A percentile compares a stretch with the other conserved stretches of the same genome.
Conservation (phyloP, 1,284 basidiomycete species). For the Boletus hoseneyae region DNA sequence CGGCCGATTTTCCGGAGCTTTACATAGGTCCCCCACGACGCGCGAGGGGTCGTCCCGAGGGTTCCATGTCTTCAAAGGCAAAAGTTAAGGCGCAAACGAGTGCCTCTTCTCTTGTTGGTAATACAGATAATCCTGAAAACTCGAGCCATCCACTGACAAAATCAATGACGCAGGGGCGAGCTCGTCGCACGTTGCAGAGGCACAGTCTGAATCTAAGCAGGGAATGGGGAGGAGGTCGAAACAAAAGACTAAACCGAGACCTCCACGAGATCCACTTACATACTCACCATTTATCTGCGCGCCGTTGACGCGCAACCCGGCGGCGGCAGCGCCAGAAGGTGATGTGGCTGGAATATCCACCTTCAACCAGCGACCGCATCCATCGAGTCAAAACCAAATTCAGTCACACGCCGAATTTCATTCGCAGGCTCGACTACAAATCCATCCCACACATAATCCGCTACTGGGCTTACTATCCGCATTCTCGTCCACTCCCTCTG, state of each 20-base stretch:
- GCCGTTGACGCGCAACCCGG: conserved; percentile 19
- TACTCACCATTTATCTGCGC: conserved; percentile 27
- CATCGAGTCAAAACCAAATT: conserved; percentile 1
- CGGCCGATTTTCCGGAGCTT: conserved; percentile 32
- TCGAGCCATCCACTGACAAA: conserved; percentile 2
- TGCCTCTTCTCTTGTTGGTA: conserved; percentile 14
- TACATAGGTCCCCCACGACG: conserved; percentile 34
- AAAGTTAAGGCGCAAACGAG: conserved; percentile 1
- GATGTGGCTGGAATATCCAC: conserved; percentile 8
- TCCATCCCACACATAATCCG: neutral
- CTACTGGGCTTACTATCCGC: conserved; percentile 19
- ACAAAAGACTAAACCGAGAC: conserved; percentile 16
- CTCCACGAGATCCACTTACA: conserved; percentile 11
- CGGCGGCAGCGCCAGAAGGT: neutral
- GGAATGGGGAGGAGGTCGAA: conserved; percentile 5
- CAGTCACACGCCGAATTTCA: conserved; percentile 4
- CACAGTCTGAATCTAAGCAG: conserved; percentile 1
- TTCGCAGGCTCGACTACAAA: neutral
- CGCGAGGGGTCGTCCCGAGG: conserved; percentile 30
- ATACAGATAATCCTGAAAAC: neutral
- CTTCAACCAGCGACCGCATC: conserved; percentile 16
- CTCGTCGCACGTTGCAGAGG: neutral
- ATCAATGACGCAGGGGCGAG: conserved; percentile 5
- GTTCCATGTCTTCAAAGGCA: conserved; percentile 26
- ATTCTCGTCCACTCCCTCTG: conserved; percentile 7